Evolutionary conservation across 192 early-diverging fungal genomes (phyloP).

Genomic region (Hyaloraphidium curvatum): DNA sequence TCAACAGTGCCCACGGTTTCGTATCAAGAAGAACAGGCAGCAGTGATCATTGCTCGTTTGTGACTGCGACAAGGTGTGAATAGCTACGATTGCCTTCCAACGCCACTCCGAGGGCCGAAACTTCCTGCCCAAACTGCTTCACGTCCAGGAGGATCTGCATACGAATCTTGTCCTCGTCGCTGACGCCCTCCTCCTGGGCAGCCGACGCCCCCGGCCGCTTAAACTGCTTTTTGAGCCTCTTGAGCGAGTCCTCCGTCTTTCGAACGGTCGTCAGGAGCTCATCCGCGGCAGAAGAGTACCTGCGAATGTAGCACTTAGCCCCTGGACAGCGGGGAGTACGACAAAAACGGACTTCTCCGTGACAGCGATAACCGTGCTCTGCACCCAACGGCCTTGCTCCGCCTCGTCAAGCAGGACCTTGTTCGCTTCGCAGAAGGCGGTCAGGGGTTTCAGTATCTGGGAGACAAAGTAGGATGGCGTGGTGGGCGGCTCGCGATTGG

Average conservation of each 20-base stretch:
- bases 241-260: slow-evolving; percentile 24
- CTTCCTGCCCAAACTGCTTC: slow-evolving; percentile 24
- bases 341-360: slow-evolving; percentile 13
- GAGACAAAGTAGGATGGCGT: slow-evolving; percentile 31
- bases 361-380: slow-evolving; percentile 19
- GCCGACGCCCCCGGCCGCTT: background rate
- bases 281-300: slow-evolving; percentile 14
- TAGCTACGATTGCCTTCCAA: too few species aligned
- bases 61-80: too few species aligned
- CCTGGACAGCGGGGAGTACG: background rate
- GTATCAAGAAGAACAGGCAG: too few species aligned
- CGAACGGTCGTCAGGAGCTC: slow-evolving; percentile 18
- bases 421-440: slow-evolving; percentile 10
- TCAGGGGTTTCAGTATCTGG: slow-evolving; percentile 22
- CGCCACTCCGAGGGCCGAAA: too few species aligned
- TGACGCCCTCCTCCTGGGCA: slow-evolving; percentile 11
- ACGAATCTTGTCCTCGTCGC: slow-evolving; percentile 33
- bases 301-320: background rate
- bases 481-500: slow-evolving; percentile 19
- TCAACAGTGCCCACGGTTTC: too few species aligned
- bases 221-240: slow-evolving; percentile 15
- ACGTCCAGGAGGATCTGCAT: slow-evolving; percentile 33
- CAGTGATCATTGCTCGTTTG: too few species aligned
- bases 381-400: slow-evolving; percentile 9
- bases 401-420: slow-evolving; percentile 11